Percentiles rank a stretch among this genome's conserved stretches.
Evolutionary conservation across 2,329 filamentous ascomycete species (phyloP).

Genomic region (Plectosphaerella cucumerina): DNA sequence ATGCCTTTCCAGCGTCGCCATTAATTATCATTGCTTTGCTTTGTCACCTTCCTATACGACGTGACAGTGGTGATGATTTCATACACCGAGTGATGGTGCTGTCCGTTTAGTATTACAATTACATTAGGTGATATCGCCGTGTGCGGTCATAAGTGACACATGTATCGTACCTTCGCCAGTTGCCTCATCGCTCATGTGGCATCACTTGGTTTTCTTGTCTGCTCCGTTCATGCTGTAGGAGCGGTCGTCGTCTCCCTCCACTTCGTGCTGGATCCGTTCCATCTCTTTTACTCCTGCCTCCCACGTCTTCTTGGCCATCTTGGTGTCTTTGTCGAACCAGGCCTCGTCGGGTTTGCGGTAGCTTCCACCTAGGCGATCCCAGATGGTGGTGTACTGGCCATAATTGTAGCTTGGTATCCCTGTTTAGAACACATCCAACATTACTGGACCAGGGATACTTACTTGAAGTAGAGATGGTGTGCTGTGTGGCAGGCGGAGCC

Average conservation of each 20-base stretch:
- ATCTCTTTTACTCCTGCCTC: conserved; percentile 55
- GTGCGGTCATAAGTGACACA: too few relatives aligned
- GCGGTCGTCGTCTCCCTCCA: conserved; percentile 27
- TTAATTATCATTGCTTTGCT: too few relatives aligned
- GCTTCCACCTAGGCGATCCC: conserved; percentile 68
- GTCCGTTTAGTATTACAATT: too few relatives aligned
- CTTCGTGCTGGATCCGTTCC: conserved; percentile 53
- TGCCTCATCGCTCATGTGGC: background rate
- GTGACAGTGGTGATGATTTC: too few relatives aligned
- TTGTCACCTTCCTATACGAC: too few relatives aligned
- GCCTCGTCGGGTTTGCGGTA: conserved; percentile 71
- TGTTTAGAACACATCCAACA: too few relatives aligned
- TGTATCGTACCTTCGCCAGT: too few relatives aligned
- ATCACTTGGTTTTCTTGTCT: conserved; percentile 14
- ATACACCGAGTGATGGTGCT: too few relatives aligned
- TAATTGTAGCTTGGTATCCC: conserved; percentile 65
- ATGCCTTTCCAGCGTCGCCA: too few relatives aligned
- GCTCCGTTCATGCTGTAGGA: conserved; percentile 12
- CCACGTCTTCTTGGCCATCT: conserved; percentile 67
- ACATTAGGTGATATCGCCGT: too few relatives aligned
- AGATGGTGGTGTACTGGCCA: conserved; percentile 72
- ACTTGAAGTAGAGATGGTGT: conserved; percentile 60
- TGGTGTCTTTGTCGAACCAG: conserved; percentile 65
- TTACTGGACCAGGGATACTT: conserved; percentile 1
- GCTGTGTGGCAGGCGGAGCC: conserved; percentile 82